Conservation (phyloP, 331 rosid genomes). For the Malus hybrid region DNA sequence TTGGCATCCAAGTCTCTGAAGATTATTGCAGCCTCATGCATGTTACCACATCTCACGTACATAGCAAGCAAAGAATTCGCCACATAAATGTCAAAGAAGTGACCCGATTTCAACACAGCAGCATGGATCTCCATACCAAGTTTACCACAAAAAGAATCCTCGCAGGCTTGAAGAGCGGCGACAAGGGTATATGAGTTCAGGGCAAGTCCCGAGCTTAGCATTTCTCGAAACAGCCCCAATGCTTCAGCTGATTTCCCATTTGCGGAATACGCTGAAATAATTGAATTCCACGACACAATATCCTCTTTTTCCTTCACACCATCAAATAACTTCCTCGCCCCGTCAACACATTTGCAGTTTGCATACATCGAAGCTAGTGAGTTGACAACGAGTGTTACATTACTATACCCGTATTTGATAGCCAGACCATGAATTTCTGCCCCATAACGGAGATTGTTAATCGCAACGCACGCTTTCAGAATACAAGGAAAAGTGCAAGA, state of each 20-base stretch:
- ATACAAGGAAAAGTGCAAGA: slow-evolving; percentile 55
- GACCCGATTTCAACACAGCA: slow-evolving; percentile 35
- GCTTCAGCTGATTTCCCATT: slow-evolving; percentile 46
- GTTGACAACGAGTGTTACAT: slow-evolving; percentile 44
- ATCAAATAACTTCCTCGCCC: slow-evolving; percentile 49
- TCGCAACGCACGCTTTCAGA: slow-evolving; percentile 50
- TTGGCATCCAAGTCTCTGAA: slow-evolving; percentile 38
- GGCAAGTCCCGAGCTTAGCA: slow-evolving; percentile 38
- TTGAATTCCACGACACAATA: slow-evolving; percentile 67
- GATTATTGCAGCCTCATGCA: slow-evolving; percentile 36
- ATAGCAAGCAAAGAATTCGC: slow-evolving; percentile 67
- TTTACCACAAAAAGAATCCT: slow-evolving; percentile 33
- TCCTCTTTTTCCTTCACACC: slow-evolving; percentile 41
- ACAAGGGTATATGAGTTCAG: slow-evolving; percentile 53
- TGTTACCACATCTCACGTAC: slow-evolving; percentile 58
- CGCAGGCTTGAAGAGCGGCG: slow-evolving; percentile 73
- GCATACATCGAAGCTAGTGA: slow-evolving; percentile 75
- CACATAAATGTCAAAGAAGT: slow-evolving; percentile 40
- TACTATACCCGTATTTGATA: slow-evolving; percentile 46
- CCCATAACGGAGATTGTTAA: slow-evolving; percentile 27
- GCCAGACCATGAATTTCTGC: slow-evolving; percentile 60
- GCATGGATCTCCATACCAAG: slow-evolving; percentile 65
- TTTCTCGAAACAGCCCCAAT: slow-evolving; percentile 42
- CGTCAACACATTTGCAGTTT: slow-evolving; percentile 41
- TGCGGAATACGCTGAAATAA: slow-evolving; percentile 52